Evolutionary conservation across 352 stramenopile species (phyloP).

Genomic region (Pythium monospermum): DNA sequence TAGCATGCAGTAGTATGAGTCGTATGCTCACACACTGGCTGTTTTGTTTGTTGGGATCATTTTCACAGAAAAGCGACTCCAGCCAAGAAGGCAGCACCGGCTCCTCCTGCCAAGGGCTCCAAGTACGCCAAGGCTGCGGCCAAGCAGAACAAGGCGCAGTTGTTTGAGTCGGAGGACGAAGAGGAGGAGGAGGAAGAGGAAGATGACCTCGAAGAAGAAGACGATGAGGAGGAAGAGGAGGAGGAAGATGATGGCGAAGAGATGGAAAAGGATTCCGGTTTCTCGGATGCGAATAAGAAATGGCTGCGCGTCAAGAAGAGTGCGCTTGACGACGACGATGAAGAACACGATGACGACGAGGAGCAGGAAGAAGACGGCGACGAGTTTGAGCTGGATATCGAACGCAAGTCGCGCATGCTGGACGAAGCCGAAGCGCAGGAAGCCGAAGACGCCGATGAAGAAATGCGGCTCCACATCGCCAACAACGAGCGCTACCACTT

Average conservation of each 20-base stretch:
- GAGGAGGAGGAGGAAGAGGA: constrained; percentile 35
- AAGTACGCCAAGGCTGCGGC: constrained; percentile 79
- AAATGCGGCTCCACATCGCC: constrained; percentile 84
- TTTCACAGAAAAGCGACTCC: constrained; percentile 23
- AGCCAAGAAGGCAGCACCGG: constrained; percentile 21
- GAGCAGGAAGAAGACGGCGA: constrained; percentile 39
- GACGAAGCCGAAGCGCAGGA: constrained; percentile 71
- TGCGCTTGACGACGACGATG: constrained; percentile 32
- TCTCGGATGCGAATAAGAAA: constrained; percentile 84
- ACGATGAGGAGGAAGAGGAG: constrained; percentile 44
- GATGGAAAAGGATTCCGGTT: constrained; percentile 38
- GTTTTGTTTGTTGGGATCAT: too few species aligned
- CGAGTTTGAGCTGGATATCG: constrained; percentile 80
- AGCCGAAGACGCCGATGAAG: constrained; percentile 70
- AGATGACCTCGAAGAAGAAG: constrained; percentile 39
- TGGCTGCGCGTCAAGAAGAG: constrained; percentile 80
- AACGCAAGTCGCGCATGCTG: constrained; percentile 78
- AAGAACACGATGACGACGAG: constrained; percentile 43
- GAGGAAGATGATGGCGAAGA: constrained; percentile 32
- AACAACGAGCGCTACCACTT: constrained; percentile 83
- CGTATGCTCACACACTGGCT: too few species aligned
- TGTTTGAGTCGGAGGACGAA: constrained; percentile 63
- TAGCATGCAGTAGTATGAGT: too few species aligned
- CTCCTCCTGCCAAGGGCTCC: constrained; percentile 23
- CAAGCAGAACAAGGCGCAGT: constrained; percentile 67